A percentile compares a stretch with the other conserved stretches of the same genome.
Evolutionary conservation across 345 rosid species (phyloP).

Genomic region (Raphanus sativus): DNA sequence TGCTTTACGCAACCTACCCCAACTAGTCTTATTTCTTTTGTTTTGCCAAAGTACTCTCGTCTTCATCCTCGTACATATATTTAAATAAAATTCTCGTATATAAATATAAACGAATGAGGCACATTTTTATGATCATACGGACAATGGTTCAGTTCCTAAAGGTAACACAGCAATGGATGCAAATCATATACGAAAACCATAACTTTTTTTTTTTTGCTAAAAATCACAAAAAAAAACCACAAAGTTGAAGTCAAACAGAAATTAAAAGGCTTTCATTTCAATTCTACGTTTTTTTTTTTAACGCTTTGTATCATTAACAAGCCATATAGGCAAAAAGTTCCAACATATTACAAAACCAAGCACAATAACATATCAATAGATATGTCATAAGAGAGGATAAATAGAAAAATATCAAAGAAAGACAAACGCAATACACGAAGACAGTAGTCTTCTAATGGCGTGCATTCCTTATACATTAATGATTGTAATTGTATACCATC

Average conservation of each 20-base stretch:
- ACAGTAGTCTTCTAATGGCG: background rate
- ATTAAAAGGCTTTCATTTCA: background rate
- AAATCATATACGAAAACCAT: background rate
- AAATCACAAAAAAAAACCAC: too few species aligned
- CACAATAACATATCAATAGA: too few species aligned
- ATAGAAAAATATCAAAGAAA: background rate
- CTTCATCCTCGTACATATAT: background rate
- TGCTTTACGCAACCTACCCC: conserved; percentile 28
- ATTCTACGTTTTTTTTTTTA: background rate
- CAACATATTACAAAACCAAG: too few species aligned
- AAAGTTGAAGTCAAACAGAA: background rate
- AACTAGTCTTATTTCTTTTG: background rate
- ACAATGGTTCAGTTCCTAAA: background rate
- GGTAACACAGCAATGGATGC: background rate
- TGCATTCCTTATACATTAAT: background rate
- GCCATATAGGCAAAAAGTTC: too few species aligned
- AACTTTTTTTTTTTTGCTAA: too few species aligned
- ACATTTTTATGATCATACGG: background rate
- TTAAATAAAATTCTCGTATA: background rate
- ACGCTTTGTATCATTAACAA: too few species aligned
- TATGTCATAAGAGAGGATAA: background rate
- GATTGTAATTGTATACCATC: background rate
- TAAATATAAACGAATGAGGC: background rate
- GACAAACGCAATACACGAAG: background rate
- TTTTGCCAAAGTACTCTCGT: background rate